A percentile compares a stretch with the other conserved stretches of the same genome.
Conservation (phyloP, 306 rosid species). For the Vachellia collinsii region DNA sequence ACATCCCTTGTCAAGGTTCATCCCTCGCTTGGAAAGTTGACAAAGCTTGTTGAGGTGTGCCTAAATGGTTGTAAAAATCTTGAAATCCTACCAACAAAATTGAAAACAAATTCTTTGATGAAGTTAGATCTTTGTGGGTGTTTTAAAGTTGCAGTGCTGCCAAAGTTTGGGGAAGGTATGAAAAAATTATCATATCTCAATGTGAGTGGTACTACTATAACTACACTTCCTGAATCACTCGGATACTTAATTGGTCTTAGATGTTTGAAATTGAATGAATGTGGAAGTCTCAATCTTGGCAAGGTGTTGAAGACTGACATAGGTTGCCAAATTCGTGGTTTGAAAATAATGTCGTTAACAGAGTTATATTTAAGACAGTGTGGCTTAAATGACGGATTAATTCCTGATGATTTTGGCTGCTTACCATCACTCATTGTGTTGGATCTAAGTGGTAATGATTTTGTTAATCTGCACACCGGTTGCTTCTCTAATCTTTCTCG, state of each 20-base stretch:
- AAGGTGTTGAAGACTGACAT: no score
- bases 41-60: not conserved
- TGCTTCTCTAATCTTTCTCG: not conserved
- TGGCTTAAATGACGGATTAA: not conserved
- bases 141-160: not conserved
- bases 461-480: not conserved
- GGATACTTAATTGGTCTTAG: not conserved
- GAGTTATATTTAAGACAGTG: not conserved
- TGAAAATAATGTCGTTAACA: not conserved
- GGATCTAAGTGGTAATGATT: not conserved
- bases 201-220: not conserved
- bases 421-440: not conserved
- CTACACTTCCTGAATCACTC: not conserved
- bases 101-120: not conserved
- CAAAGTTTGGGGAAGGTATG: not conserved
- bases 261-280: accelerated
- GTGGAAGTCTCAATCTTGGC: not conserved
- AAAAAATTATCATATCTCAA: not conserved
- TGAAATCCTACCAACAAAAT: not conserved
- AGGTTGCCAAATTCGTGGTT: not conserved
- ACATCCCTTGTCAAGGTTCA: not conserved
- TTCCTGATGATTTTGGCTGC: not conserved
- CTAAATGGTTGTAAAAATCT: not conserved
- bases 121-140: not conserved
- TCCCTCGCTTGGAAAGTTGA: not conserved